phyloP scores from a whole-genome alignment of 352 stramenopile genomes.

The Phytopythium montanum region DNA sequence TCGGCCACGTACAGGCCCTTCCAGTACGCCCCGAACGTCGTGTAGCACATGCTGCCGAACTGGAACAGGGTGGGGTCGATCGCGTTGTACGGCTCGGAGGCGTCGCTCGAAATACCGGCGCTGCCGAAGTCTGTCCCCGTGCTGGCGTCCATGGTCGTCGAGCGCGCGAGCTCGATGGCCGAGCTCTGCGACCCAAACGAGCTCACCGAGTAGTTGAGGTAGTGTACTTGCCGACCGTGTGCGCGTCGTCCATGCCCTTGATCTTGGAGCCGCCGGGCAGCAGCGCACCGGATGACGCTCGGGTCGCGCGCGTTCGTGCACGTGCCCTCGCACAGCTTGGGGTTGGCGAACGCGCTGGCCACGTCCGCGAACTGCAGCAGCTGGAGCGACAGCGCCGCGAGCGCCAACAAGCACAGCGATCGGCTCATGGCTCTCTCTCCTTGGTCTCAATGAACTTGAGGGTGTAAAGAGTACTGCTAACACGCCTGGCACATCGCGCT shows the following conservation, averaged over 20 bases:
- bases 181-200: slow-evolving; percentile 40
- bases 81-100: slow-evolving; percentile 42
- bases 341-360: slow-evolving; percentile 15
- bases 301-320: slow-evolving; percentile 25
- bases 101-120: slow-evolving; percentile 25
- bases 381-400: not conserved
- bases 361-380: not conserved
- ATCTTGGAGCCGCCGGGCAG: slow-evolving; percentile 37
- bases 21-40: slow-evolving; percentile 48
- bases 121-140: slow-evolving; percentile 10
- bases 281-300: slow-evolving; percentile 11
- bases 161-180: slow-evolving; percentile 38
- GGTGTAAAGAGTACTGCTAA: no score
- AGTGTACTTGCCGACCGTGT: slow-evolving; percentile 40
- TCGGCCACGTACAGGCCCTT: slow-evolving; percentile 27
- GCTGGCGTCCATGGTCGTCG: slow-evolving; percentile 35
- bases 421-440: not conserved
- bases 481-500: no score
- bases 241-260: slow-evolving; percentile 34
- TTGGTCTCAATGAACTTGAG: no score
- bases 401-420: not conserved
- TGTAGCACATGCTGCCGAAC: slow-evolving; percentile 27
- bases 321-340: slow-evolving; percentile 13
- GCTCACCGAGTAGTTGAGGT: slow-evolving; percentile 56
- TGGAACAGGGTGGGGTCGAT: slow-evolving; percentile 45